Percentiles rank a stretch among this genome's conserved stretches.
phyloP scores from a whole-genome alignment of 495 filamentous ascomycete species.

The Xeromyces bisporus region DNA sequence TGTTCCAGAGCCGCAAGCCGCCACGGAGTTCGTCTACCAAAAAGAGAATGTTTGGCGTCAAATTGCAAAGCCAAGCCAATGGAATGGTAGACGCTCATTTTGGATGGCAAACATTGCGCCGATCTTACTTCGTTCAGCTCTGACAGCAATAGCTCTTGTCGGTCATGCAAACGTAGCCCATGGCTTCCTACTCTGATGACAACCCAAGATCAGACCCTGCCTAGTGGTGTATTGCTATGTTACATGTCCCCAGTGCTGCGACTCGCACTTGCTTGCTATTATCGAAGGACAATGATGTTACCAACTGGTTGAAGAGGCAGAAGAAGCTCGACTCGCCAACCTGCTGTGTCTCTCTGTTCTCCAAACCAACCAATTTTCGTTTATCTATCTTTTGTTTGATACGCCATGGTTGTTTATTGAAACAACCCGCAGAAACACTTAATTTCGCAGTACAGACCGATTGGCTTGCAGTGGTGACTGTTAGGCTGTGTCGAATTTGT shows the following conservation, averaged over 20 bases:
- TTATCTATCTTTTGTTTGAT: neutral
- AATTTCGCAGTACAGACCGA: neutral
- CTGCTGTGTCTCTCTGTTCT: neutral
- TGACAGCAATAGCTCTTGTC: slow-evolving; percentile 1
- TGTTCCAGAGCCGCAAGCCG: slow-evolving; percentile 7
- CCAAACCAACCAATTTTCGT: no score
- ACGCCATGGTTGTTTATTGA: neutral
- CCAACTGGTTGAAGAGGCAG: neutral
- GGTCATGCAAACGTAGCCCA: slow-evolving; percentile 1
- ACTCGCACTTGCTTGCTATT: no score
- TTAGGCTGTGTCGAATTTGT: slow-evolving; percentile 13
- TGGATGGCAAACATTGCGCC: slow-evolving; percentile 14
- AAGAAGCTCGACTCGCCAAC: neutral
- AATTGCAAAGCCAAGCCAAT: slow-evolving; percentile 14
- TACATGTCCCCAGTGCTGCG: neutral
- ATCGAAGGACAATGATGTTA: neutral
- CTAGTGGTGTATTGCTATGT: neutral
- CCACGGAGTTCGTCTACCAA: slow-evolving; percentile 2
- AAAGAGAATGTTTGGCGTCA: slow-evolving; percentile 6
- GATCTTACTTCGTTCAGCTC: slow-evolving; percentile 6
- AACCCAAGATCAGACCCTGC: neutral
- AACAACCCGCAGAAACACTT: neutral
- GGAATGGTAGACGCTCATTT: slow-evolving; percentile 2
- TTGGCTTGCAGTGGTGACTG: neutral
- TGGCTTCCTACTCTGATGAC: neutral